phyloP scores from a whole-genome alignment of 257 asterid genomes.

The Solanum etuberosum region DNA sequence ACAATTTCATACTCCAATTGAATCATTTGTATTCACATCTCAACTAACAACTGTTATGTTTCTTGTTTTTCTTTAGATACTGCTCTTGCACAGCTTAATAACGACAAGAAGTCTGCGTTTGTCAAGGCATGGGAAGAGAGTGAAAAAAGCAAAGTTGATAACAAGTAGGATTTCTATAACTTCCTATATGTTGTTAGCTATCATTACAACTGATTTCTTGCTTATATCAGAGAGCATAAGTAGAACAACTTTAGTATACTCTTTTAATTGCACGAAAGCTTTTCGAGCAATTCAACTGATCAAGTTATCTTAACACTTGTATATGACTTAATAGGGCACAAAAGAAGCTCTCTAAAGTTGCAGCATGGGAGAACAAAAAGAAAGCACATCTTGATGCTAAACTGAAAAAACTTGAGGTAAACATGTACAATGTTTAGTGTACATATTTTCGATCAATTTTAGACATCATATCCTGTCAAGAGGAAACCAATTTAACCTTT shows the following conservation, averaged over 20 bases:
- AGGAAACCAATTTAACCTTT: background rate
- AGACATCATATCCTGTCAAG: background rate
- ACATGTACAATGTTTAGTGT: background rate
- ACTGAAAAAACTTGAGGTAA: constrained; percentile 65
- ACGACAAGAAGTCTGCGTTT: constrained; percentile 49
- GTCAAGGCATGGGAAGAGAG: constrained; percentile 86
- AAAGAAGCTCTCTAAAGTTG: constrained; percentile 54
- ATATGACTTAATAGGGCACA: constrained; percentile 41
- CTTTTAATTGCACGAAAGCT: background rate
- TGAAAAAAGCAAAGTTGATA: constrained; percentile 63
- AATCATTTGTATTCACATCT: background rate
- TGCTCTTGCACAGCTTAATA: constrained; percentile 64
- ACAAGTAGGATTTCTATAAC: constrained; percentile 41
- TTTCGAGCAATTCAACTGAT: background rate
- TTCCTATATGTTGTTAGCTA: background rate
- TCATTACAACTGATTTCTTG: background rate
- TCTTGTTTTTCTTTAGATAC: constrained; percentile 32
- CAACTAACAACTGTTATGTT: background rate
- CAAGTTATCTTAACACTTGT: background rate
- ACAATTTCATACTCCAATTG: background rate
- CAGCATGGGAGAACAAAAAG: constrained; percentile 73
- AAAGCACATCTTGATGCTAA: constrained; percentile 60
- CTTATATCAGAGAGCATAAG: background rate
- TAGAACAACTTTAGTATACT: background rate
- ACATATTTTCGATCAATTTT: background rate